Conservation (phyloP, 768 basidiomycete genomes). For the Boletus tylopilopsis region DNA sequence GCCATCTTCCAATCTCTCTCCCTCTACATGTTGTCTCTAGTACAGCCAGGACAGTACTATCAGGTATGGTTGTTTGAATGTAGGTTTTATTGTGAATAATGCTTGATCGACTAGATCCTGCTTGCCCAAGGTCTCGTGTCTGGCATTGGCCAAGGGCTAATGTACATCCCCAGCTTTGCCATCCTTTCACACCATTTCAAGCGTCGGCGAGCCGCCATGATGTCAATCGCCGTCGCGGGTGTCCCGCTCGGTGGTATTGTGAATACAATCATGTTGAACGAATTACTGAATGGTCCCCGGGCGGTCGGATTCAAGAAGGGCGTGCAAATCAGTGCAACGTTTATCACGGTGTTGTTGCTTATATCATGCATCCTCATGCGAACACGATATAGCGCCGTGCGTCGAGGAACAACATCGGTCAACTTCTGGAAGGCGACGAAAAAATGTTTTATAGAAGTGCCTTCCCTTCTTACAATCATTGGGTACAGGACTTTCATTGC, state of each 20-base stretch:
- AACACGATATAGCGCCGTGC: too few relatives aligned
- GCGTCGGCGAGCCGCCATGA: slow-evolving; percentile 37
- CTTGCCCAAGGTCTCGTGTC: slow-evolving; percentile 43
- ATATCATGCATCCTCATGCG: too few relatives aligned
- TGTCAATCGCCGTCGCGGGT: slow-evolving; percentile 44
- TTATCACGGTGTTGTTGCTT: too few relatives aligned
- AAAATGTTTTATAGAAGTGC: too few relatives aligned
- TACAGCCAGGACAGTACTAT: slow-evolving; percentile 32
- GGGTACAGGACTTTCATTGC: too few relatives aligned
- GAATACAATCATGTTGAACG: slow-evolving; percentile 62
- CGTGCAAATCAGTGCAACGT: too few relatives aligned
- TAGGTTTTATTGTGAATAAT: neutral
- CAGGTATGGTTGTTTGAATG: slow-evolving; percentile 22
- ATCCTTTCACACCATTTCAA: slow-evolving; percentile 45
- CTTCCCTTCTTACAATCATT: too few relatives aligned
- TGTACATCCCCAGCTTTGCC: slow-evolving; percentile 42
- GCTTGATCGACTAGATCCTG: slow-evolving; percentile 29
- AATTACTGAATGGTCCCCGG: slow-evolving; percentile 34
- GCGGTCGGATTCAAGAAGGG: too few relatives aligned
- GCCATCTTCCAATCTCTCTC: slow-evolving; percentile 27
- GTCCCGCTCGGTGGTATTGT: slow-evolving; percentile 51
- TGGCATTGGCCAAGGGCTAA: slow-evolving; percentile 41
- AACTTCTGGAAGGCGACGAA: too few relatives aligned
- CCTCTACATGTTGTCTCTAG: slow-evolving; percentile 37
- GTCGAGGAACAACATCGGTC: too few relatives aligned